phyloP scores from a whole-genome alignment of 2,329 filamentous ascomycete species.

The Ophiostoma sp. region DNA sequence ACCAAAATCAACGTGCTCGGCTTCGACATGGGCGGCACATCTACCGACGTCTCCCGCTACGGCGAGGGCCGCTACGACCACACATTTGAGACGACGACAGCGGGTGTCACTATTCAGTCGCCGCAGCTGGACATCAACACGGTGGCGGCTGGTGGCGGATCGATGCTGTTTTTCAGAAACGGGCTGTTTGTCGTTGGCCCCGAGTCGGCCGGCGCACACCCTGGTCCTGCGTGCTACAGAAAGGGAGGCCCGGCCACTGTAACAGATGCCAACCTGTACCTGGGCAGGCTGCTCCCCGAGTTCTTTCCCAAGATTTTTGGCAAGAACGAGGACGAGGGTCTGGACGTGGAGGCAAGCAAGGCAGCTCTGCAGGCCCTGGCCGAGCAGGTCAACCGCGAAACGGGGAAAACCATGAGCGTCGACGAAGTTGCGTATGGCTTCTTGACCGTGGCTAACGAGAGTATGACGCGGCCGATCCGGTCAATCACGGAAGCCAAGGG shows the following conservation, averaged over 20 bases:
- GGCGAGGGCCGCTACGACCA: constrained; percentile 83
- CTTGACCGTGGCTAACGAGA: constrained; percentile 82
- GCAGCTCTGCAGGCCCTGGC: constrained; percentile 71
- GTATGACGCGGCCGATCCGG: constrained; percentile 85
- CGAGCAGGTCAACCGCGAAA: constrained; percentile 70
- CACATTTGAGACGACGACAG: constrained; percentile 72
- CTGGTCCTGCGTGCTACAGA: constrained; percentile 83
- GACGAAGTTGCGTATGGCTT: constrained; percentile 90
- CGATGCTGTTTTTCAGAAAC: constrained; percentile 78
- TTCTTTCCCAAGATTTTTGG: constrained; percentile 97
- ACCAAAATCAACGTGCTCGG: constrained; percentile 84
- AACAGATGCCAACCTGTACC: constrained; percentile 85
- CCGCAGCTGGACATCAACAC: constrained; percentile 94
- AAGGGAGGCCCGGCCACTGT: constrained; percentile 86
- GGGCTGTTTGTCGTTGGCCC: constrained; percentile 87
- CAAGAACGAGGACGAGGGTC: constrained; percentile 73
- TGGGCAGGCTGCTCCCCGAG: constrained; percentile 77
- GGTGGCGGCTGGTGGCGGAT: constrained; percentile 84
- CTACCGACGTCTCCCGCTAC: constrained; percentile 84
- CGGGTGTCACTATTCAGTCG: constrained; percentile 88
- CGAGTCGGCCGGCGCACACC: constrained; percentile 82
- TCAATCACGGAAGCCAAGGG: constrained; percentile 89
- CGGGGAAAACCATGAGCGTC: constrained; percentile 63
- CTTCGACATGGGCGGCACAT: constrained; percentile 94
- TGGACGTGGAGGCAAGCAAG: constrained; percentile 71